Base-by-base conservation (phyloP, 176 grass and related monocot species). In the Raddia distichophylla region DNA sequence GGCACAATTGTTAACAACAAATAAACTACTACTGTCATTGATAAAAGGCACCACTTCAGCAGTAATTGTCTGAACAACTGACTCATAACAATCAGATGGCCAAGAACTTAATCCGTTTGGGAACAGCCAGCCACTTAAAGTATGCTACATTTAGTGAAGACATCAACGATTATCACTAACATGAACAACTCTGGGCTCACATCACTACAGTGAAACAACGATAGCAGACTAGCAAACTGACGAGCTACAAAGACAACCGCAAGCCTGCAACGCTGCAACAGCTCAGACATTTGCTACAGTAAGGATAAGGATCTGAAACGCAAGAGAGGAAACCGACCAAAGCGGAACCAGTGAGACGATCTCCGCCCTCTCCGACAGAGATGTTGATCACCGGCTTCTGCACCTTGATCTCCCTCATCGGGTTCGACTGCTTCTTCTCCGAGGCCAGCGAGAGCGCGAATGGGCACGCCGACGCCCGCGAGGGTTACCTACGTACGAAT, bases 351-450 rank as follows among this genome's bases (percentile, higher is more conserved):
- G 91, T 87, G 35, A 93, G 91, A 14, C 87, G 87, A 89, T 90
- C 91, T 15, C 87, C 91, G 22, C 87, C 90, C 91, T 93, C 91
- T 56, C 91, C 87, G 20, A 93, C 91, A 59, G 91, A 93, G 81
- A 93, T 90, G 77, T 90, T 87, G 58, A 90, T 80, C 16, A 87
- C 87, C 37, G 90, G 87, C 81, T 90, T 90, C 66, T 90, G 87
- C 52, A 82, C 91, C 87, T 93, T 89, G 32, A 92, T 92, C 67
- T 92, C 90, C 79, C 90, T 84, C 91, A 93, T 90, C 5, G 87
- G 87, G 66, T 87, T 87, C 17, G 84, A 68, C 70, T 81, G 81
- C 80, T 85, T 87, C 91, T 87, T 90, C 80, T 93, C 91, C 6
- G 81, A 93, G 59, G 87, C 91, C 87, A 87, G 71, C 19, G 6